phyloP scores from a whole-genome alignment of 176 grass and related monocot genomes.

The Hordeum marinum region DNA sequence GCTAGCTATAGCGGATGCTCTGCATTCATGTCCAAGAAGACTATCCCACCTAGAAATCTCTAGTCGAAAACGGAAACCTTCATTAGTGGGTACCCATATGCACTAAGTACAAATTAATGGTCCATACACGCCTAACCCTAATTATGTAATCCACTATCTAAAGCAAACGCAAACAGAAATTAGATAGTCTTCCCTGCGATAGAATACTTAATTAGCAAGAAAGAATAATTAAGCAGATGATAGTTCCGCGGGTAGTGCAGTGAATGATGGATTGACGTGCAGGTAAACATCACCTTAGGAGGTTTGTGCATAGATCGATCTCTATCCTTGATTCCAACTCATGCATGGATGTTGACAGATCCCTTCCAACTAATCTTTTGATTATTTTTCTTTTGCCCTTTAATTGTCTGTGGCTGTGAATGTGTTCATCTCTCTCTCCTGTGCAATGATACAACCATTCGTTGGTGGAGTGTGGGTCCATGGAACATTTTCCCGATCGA shows the following conservation, averaged over 20 bases:
- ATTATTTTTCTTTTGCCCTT: background rate
- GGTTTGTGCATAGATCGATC: slow-evolving; percentile 5
- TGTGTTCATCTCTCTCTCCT: background rate
- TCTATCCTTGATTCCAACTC: slow-evolving; percentile 26
- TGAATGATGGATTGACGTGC: slow-evolving; percentile 12
- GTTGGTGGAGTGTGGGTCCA: slow-evolving; percentile 16
- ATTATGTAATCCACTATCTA: slow-evolving; percentile 47
- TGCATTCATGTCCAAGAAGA: background rate
- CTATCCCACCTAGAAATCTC: slow-evolving; percentile 24
- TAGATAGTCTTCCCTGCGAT: background rate
- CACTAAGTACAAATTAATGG: slow-evolving; percentile 38
- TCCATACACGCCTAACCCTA: slow-evolving; percentile 27
- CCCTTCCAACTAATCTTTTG: background rate
- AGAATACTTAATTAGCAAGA: background rate
- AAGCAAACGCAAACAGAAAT: slow-evolving; percentile 23
- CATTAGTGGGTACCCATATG: background rate
- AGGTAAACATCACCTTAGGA: slow-evolving; percentile 32
- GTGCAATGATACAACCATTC: slow-evolving; percentile 19
- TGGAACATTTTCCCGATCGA: slow-evolving; percentile 22
- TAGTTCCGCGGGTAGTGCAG: slow-evolving; percentile 31
- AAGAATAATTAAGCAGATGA: slow-evolving; percentile 4
- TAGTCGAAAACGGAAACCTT: slow-evolving; percentile 27
- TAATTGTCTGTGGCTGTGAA: slow-evolving; percentile 30
- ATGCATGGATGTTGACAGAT: background rate
- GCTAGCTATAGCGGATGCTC: background rate